phyloP scores from a whole-genome alignment of 1,139 yeast genomes.

The Kurtzmaniella quercitrusa region DNA sequence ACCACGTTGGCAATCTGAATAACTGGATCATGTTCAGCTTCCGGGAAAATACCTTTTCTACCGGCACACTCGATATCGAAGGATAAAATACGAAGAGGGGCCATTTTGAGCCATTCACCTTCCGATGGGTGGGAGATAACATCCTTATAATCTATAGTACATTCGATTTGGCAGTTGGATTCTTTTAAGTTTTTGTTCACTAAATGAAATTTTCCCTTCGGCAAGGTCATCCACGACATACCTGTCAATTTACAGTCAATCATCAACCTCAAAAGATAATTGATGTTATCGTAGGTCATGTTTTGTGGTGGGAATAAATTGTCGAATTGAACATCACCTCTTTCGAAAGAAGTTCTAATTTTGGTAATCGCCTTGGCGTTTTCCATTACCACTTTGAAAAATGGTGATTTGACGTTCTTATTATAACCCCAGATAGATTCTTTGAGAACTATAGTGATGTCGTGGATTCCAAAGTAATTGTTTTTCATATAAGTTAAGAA shows the following conservation, averaged over 20 bases:
- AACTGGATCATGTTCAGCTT: slow-evolving; percentile 88
- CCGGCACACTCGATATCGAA: slow-evolving; percentile 99
- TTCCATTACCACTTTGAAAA: slow-evolving; percentile 65
- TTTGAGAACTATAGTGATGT: slow-evolving; percentile 61
- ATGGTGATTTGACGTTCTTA: slow-evolving; percentile 74
- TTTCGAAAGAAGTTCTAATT: slow-evolving; percentile 75
- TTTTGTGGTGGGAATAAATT: slow-evolving; percentile 54
- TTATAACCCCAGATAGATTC: slow-evolving; percentile 94
- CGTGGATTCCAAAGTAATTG: slow-evolving; percentile 53
- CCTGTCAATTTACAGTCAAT: slow-evolving; percentile 90
- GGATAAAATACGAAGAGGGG: slow-evolving; percentile 88
- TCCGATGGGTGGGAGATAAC: slow-evolving; percentile 80
- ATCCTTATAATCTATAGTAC: slow-evolving; percentile 62
- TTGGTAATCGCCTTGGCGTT: slow-evolving; percentile 65
- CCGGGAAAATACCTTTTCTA: slow-evolving; percentile 94
- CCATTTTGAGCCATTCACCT: slow-evolving; percentile 91
- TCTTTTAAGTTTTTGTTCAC: slow-evolving; percentile 34
- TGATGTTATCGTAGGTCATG: slow-evolving; percentile 85
- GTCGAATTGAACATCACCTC: slow-evolving; percentile 70
- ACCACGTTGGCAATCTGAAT: slow-evolving; percentile 97
- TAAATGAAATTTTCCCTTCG: slow-evolving; percentile 61
- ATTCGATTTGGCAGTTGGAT: slow-evolving; percentile 85
- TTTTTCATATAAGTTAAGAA: slow-evolving; percentile 49
- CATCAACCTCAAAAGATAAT: slow-evolving; percentile 82
- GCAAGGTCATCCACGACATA: slow-evolving; percentile 96